Base-by-base conservation (phyloP, 108 stramenopile species). In the Nannochloropsis oceanica region DNA sequence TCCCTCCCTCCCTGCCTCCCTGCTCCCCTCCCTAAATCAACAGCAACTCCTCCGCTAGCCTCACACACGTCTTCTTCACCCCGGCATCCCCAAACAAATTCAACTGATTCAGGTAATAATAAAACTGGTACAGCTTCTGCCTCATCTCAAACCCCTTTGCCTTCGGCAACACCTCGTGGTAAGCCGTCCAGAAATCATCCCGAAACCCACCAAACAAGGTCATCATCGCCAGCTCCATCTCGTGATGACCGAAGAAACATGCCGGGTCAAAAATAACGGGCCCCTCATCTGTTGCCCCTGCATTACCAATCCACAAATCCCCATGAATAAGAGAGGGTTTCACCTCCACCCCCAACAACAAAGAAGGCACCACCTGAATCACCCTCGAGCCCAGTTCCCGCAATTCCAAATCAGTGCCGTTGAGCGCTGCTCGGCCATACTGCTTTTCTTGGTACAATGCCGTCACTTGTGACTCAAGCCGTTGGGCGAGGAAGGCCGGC, bases 221-320 rank as follows among this genome's bases (percentile, higher is more conserved):
- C 42, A 81, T 85, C 46, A 89, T 34, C 20, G 86, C 86, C 80
- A 89, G 85, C 42, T 89, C 89, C n/a, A 89, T 86, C 81, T 89
- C 89, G 43, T 84, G 86, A 80, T 86, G 43, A 0, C 89, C 89
- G 27, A 85, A 89, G 81, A 86, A 89, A 42, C 83, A 80, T 10
- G 89, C 89, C 10, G 89, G 89, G 43, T 89, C 89, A 79, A 86
- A 89, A 8, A 86, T 81, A 14, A 73, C 89, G 11, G 89, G 83
- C 42, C 80, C 83, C 59, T 34, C 84, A 14, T 44, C 12, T 10
- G 83, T 82, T 43, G 83, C 86, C 20, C 89, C 89, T 27, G 26
- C 80, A 73, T 89, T 89, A 22, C 89, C 89, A 18, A 89, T 83
- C 89, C 89, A 89, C 18, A 89, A 44, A 86, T 89, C 89, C 73